Base-by-base conservation (phyloP, 768 basidiomycete species). In the Lentinula edodes region DNA sequence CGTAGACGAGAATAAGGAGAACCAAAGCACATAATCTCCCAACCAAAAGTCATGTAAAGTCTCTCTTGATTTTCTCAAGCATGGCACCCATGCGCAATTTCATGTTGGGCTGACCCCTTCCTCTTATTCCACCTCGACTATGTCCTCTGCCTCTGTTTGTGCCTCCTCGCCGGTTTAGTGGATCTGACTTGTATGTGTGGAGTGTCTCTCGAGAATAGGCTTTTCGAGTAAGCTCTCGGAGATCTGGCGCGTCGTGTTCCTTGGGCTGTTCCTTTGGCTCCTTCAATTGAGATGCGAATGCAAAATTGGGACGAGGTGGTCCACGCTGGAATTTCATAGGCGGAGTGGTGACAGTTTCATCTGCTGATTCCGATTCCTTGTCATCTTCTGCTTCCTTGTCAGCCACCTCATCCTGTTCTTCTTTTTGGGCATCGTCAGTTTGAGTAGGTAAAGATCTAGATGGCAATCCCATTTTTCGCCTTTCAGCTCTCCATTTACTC, bases 41-140 rank as follows among this genome's bases (percentile, higher is more conserved):
- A 62, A 36, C 63, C 59, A 50, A 41, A 39, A 45, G 39, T 18
- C 50, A 58, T 41, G 16, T 52, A 64, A 35, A 70, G 67, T 87
- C 81, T 52, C 81, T 82, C 71, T 91, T 89, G 65, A 96, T 94
- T 74, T 89, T 88, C 71, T 93, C 91, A 61, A 96, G 80, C 80
- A 96, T 80, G 34, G 83, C 87, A 63, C 86, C 84, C 92, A 96
- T 95, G 54, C 93, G 86, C 53, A 90, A 73, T 68, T 88, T 90
- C 93, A 96, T 95, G 69, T 81, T 75, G 20, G 82, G 80, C 58
- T 83, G 80, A n/a, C 78, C 80, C 62, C 69, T 66, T 45, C 78
- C 75, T 65, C 70, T 73, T 15, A 13, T 28, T n/a, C 55, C 55
- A 55, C 72, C 73, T 43, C 73, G 69, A 52, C 61, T 56, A 36